phyloP scores from a whole-genome alignment of 345 rosid genomes.

The Passiflora organensis region DNA sequence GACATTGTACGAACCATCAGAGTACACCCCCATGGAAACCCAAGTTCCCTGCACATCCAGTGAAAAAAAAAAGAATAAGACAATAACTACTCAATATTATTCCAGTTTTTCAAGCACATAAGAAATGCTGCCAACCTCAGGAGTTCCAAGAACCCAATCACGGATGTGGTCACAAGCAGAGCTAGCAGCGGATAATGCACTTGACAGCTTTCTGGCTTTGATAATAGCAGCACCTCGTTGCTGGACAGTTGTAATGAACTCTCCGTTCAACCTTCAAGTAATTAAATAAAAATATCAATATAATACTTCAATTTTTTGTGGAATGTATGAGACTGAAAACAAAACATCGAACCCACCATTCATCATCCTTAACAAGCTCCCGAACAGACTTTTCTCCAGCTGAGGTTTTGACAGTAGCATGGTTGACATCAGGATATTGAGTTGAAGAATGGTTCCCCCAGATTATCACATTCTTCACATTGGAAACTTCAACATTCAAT shows the following conservation, averaged over 20 bases:
- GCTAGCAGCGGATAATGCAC: conserved; percentile 99
- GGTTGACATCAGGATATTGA: conserved; percentile 98
- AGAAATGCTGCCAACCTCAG: conserved; percentile 50
- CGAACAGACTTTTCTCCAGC: conserved; percentile 71
- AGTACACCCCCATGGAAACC: conserved; percentile 98
- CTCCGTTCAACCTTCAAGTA: conserved; percentile 68
- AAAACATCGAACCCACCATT: conserved; percentile 47
- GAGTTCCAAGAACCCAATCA: conserved; percentile 99
- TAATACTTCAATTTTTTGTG: neutral
- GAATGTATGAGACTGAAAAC: neutral
- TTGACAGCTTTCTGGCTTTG: conserved; percentile 89
- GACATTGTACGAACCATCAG: conserved; percentile 94
- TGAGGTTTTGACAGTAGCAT: conserved; percentile 74
- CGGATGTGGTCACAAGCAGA: conserved; percentile 98
- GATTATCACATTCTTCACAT: conserved; percentile 88
- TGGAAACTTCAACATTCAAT: conserved; percentile 75
- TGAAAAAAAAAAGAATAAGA: neutral
- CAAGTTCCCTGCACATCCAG: conserved; percentile 62
- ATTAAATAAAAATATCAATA: neutral
- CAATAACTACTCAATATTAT: neutral
- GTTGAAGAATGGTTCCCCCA: conserved; percentile 99
- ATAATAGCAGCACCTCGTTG: conserved; percentile 99
- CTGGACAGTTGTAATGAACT: conserved; percentile 82
- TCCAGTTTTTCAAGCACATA: neutral
- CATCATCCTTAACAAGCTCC: conserved; percentile 82